These are phyloP conservation scores for Sugiyamaella smithiae DNA, from an alignment of 805 yeast species.

Conservation along the genomic window DNA sequence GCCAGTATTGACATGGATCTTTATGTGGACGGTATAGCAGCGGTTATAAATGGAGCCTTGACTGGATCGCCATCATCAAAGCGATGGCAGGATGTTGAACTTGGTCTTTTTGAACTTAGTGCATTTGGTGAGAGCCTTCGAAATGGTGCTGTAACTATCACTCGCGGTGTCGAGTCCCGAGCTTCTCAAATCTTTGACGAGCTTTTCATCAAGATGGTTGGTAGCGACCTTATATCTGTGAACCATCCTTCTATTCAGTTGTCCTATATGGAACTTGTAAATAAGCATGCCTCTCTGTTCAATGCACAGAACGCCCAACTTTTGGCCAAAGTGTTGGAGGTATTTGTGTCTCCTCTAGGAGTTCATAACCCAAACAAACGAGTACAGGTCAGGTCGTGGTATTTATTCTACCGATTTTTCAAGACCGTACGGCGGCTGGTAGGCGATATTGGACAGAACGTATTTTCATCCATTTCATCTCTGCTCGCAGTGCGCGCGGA, in stretches of 20 bases:
- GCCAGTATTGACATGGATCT: constrained; percentile 58
- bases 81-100: constrained; percentile 79
- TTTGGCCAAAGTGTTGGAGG: constrained; percentile 57
- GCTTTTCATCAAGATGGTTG: constrained; percentile 52
- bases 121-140: constrained; percentile 77
- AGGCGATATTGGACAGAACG: constrained; percentile 52
- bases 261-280: constrained; percentile 77
- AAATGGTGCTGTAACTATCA: constrained; percentile 69
- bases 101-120: constrained; percentile 79
- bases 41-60: constrained; percentile 54
- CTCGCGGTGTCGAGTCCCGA: constrained; percentile 56
- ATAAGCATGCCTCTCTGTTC: constrained; percentile 70
- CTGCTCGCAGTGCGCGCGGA: constrained; percentile 63
- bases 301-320: constrained; percentile 41
- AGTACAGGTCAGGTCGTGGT: constrained; percentile 87
- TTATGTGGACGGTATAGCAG: constrained; percentile 56
- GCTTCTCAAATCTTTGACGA: constrained; percentile 63
- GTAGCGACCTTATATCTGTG: constrained; percentile 45
- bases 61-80: constrained; percentile 31
- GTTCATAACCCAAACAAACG: constrained; percentile 69
- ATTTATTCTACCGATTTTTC: constrained; percentile 76
- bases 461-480: constrained; percentile 56
- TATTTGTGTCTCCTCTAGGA: constrained; percentile 79
- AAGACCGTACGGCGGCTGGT: constrained; percentile 69
- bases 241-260: constrained; percentile 82